Base-by-base conservation (phyloP, 371 early-diverging fungal species). In the Mortierella sp. region DNA sequence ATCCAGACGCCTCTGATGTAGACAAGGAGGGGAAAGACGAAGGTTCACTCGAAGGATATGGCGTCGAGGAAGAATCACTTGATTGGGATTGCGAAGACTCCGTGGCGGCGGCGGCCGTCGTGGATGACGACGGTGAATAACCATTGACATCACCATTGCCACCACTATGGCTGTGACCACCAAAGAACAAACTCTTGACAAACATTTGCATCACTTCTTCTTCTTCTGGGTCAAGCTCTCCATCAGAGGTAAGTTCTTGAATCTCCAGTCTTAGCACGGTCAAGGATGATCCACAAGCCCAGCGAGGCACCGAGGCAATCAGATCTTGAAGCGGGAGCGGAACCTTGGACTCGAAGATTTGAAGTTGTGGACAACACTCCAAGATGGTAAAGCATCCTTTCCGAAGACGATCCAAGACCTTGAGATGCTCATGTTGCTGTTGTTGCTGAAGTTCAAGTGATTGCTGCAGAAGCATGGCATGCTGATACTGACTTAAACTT, bases 201-300 rank as follows among this genome's bases (percentile, higher is more conserved):
- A 71, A 64, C 71, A 71, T 71, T 14, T 64, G 64, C 65, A 71
- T 64, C 21, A 71, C 65, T 26, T 50, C 56, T 27, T 59, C 71
- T 21, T 71, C 71, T 13, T 71, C 71, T 21, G 53, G 27, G 21
- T 69, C 69, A 6, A 61, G 13, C 0, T 56, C 58, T 2, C 54
- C 51, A 23, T 51, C 31, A 9, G 21, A 53, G 1, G 60, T 46
- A n/a, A 71, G 46, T 34, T 71, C 71, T 24, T 64, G 57, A 19
- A 71, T 52, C 39, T 71, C 65, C 16, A 71, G 9, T 16, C 61
- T 28, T 13, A 71, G 43, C 28, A 61, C 65, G 12, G 41, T 56
- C 9, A 71, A 47, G 21, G 49, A 23, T 0, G 49, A 12, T 1
- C 50, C 54, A 34, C 71, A 60, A 41, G 57, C 52, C 64, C 71